Base-by-base conservation (phyloP, 306 rosid species). In the Styphnolobium japonicum region DNA sequence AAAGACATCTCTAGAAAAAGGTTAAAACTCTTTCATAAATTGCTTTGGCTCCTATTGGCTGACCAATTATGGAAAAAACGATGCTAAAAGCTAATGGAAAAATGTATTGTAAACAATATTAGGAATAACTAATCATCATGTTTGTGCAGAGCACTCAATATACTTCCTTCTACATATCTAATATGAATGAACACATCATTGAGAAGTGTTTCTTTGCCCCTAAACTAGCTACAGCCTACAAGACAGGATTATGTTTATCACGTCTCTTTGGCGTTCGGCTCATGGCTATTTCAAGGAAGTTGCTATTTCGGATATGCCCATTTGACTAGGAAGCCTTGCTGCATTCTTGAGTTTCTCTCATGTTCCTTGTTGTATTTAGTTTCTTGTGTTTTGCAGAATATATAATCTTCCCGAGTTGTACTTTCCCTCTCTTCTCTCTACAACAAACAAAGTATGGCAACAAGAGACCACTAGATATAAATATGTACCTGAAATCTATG, bases 401-500 rank as follows among this genome's bases (percentile, higher is more conserved):
- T 15, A 69, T 46, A 3, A 46, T 33, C 46, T 70, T 49, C 16
- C 46, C 62, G 0, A 31, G 46, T 67, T 63, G 21, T 14, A 67
- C 15, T 23, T 67, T 69, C 22, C 61, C 45, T 46, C 18, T 56
- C 48, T 69, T 25, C 40, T 27, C 37, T 45, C n/a, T 46, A n/a
- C n/a, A n/a, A n/a, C n/a, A n/a, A n/a, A 58, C 27, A 48, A 67
- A 48, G 63, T 29, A 42, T 7, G 56, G 34, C 64, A 77, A 73
- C 70, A 67, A 71, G 33, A 52, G 55, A 29, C 4, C 42, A 40
- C 21, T 12, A 57, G 42, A 85, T 46, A 79, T 14, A 65, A 69
- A 63, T 49, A 85, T 34, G 67, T 86, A 94, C 98, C 98, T 90
- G 92, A 87, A 86, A 92, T 86, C 97, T 86, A 70, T 88, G 89